Base-by-base conservation (phyloP, 2,329 filamentous ascomycete genomes). In the Sporothrix brasiliensis region DNA sequence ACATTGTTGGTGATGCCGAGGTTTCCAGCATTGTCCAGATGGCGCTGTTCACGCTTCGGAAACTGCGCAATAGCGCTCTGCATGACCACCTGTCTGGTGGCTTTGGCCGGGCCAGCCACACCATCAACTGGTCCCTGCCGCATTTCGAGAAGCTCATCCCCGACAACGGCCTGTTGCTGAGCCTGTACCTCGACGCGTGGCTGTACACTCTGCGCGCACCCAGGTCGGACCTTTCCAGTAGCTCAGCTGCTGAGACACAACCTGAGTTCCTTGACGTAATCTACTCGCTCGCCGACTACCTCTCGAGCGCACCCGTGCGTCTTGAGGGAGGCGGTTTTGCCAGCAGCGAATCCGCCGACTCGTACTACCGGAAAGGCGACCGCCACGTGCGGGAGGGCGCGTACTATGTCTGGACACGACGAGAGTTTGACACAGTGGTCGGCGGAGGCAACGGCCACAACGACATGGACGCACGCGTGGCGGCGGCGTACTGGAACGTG, bases 71-170 rank as follows among this genome's bases (percentile, higher is more conserved):
- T 66, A 83, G 86, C 66, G 85, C 84, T 4, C 75, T 89, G 72
- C 80, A 84, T 68, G 87, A 89, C 71, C 87, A 88, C 70, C 77
- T 88, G 10, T 85, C 85, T 1, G 82, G 81, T 7, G 87, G 87
- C 3, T 88, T 88, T 74, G 81, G 84, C 49, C 88, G 94, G 67
- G 97, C 97, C 78, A 97, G 93, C 16, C 91, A 97, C 9, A 98
- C 94, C 0, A 83, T 89, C 16, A 92, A 98, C 80, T 99, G 95
- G 95, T 92, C 91, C 73, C 83, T 98, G 61, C 95, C 95, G 13
- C 94, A 97, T 78, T 99, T 98, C 76, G 95, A 99, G 82, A 98
- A 98, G 83, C 93, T 98, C 86, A 87, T 97, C 11, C 93, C 93
- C 69, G 95, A 98, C 77, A 97, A 99, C 76, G 90, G 92, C 0